Evolutionary conservation across 106 monocot species (phyloP).

Genomic region (Alisma plantagoaquatica): DNA sequence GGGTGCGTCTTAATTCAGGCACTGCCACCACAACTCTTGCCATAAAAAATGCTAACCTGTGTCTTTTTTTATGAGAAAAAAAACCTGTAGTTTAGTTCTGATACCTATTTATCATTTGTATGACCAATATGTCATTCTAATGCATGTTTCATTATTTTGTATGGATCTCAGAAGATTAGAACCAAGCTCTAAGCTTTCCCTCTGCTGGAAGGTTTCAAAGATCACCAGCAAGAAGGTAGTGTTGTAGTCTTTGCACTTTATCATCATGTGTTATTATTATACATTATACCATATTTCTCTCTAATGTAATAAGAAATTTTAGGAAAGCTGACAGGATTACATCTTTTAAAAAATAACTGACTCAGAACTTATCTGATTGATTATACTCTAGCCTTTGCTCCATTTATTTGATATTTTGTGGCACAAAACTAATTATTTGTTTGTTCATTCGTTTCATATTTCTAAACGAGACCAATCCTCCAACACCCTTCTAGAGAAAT

Average conservation of each 20-base stretch:
- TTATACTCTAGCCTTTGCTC: background rate
- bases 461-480: too few species aligned
- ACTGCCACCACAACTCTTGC: too few species aligned
- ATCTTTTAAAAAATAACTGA: background rate
- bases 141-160: background rate
- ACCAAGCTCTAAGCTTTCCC: slow-evolving; percentile 48
- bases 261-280: background rate
- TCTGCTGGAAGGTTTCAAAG: slow-evolving; percentile 51
- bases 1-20: too few species aligned
- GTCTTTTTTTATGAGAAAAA: background rate
- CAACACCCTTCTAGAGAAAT: too few species aligned
- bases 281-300: background rate
- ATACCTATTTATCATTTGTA: too few species aligned
- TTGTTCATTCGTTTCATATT: too few species aligned
- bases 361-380: background rate
- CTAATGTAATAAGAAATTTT: background rate
- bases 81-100: background rate
- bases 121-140: background rate
- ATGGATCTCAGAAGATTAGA: slow-evolving; percentile 55
- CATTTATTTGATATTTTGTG: too few species aligned
- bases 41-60: background rate
- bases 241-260: too few species aligned
- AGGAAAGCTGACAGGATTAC: background rate
- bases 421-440: too few species aligned
- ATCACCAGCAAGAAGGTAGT: slow-evolving; percentile 41